These are phyloP conservation scores for Cenchrus purpureus DNA, from an alignment of 176 grass and related monocot species.

Conservation along the genomic window DNA sequence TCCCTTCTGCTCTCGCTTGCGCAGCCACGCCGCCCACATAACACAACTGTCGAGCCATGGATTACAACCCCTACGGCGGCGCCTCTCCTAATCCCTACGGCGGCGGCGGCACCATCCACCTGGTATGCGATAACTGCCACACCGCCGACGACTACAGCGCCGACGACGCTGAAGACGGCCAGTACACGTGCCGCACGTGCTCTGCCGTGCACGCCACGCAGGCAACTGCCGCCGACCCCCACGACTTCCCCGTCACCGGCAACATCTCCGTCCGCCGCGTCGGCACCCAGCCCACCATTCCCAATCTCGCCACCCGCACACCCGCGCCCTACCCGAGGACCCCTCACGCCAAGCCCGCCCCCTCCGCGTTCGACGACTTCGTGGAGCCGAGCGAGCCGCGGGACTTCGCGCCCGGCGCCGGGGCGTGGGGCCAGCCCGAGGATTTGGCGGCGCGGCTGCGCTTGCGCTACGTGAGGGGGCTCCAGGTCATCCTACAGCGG, in stretches of 20 bases:
- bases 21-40: too few relatives aligned
- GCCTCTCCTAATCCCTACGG: conserved; percentile 9
- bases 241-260: conserved; percentile 6
- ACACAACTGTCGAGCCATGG: conserved; percentile 38
- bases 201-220: conserved; percentile 51
- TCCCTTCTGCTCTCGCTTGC: too few relatives aligned
- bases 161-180: conserved; percentile 57
- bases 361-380: conserved; percentile 30
- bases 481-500: conserved; percentile 75
- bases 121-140: conserved; percentile 59
- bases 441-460: conserved; percentile 41
- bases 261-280: conserved; percentile 29
- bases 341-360: neutral
- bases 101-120: neutral
- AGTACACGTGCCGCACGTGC: conserved; percentile 66
- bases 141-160: neutral
- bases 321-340: conserved; percentile 15
- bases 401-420: conserved; percentile 42
- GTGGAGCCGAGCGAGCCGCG: conserved; percentile 30
- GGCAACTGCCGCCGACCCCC: conserved; percentile 48
- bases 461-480: conserved; percentile 59
- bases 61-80: neutral
- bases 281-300: conserved; percentile 15
- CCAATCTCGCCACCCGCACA: conserved; percentile 23
- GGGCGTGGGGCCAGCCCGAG: conserved; percentile 17